Evolutionary conservation across 78 protist species (phyloP).

Genomic region (Polysphondylium violaceum): DNA sequence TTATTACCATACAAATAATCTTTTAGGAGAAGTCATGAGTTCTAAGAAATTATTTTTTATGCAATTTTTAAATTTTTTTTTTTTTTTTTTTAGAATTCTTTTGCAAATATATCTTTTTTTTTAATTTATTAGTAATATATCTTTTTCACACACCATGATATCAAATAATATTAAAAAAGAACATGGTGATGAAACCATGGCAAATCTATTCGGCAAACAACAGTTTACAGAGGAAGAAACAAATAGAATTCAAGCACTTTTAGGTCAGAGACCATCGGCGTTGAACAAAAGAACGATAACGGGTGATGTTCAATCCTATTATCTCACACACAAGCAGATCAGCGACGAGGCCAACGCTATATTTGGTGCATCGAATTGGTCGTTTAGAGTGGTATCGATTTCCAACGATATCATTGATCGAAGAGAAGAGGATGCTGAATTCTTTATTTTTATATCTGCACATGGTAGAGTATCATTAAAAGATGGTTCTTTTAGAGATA

Average conservation of each 20-base stretch:
- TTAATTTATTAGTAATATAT: too few species aligned
- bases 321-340: neutral
- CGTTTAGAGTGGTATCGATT: neutral
- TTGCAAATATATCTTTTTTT: too few species aligned
- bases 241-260: constrained; percentile 9
- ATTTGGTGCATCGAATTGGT: constrained; percentile 25
- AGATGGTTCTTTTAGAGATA: constrained; percentile 39
- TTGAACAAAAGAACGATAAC: neutral
- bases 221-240: neutral
- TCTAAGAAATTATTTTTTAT: too few species aligned
- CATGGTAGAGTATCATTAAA: neutral
- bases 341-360: neutral
- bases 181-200: too few species aligned
- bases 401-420: neutral
- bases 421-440: neutral
- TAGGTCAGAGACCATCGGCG: neutral
- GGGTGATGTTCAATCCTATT: neutral
- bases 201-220: constrained; percentile 6
- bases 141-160: too few species aligned
- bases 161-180: too few species aligned
- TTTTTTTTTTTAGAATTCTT: too few species aligned
- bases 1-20: too few species aligned
- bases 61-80: too few species aligned
- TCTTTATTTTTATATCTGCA: neutral
- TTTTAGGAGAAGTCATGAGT: too few species aligned